Evolutionary conservation across 129 eudicot species (phyloP).

Genomic region (Escallonia herrerae): DNA sequence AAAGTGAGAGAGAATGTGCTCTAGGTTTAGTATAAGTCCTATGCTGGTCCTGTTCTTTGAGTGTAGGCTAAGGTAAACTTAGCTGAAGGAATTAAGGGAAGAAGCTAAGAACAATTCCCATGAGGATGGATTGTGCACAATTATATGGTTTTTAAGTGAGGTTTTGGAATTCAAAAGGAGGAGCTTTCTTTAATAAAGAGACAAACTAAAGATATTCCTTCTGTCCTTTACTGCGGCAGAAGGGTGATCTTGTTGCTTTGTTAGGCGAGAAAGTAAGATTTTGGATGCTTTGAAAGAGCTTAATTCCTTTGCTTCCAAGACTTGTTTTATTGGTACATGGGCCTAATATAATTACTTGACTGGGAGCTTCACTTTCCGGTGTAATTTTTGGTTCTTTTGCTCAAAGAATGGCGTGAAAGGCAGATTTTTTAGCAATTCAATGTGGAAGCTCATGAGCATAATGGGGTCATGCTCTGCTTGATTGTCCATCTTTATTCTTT

Average conservation of each 20-base stretch:
- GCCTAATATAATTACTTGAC: neutral
- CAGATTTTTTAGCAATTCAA: neutral
- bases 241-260: conserved; percentile 25
- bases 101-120: neutral
- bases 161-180: conserved; percentile 29
- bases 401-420: neutral
- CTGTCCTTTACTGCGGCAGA: conserved; percentile 22
- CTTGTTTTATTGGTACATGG: no score
- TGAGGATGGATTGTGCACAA: conserved; percentile 2
- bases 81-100: neutral
- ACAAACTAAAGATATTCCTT: conserved; percentile 22
- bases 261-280: conserved; percentile 25
- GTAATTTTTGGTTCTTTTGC: neutral
- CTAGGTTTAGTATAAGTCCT: neutral
- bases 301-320: neutral
- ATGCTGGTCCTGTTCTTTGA: conserved; percentile 1
- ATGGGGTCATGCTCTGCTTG: neutral
- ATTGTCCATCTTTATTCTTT: neutral
- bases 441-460: neutral
- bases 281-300: conserved; percentile 20
- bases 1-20: conserved; percentile 3
- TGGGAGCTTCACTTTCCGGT: conserved; percentile 4
- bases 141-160: neutral
- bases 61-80: conserved; percentile 4
- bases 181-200: conserved; percentile 30